Conservation (phyloP, 2,329 filamentous ascomycete species). For the Geosmithia flava region DNA sequence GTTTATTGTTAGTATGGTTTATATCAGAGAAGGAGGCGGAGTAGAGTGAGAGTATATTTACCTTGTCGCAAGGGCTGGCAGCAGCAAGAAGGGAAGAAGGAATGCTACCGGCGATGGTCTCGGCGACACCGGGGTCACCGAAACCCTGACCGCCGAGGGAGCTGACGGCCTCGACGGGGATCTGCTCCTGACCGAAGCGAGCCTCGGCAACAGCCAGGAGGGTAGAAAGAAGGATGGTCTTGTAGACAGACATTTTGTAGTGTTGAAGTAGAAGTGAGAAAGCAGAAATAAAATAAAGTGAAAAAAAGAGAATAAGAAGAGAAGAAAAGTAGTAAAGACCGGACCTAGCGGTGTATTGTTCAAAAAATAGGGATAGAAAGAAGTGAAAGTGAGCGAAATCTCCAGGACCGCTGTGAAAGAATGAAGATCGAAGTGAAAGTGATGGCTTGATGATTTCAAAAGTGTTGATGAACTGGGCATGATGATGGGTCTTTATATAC, state of each 20-base stretch:
- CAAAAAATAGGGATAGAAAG: background rate
- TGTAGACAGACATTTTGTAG: constrained; percentile 27
- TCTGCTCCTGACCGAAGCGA: constrained; percentile 53
- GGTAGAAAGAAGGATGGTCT: constrained; percentile 23
- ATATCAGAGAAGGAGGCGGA: too few relatives aligned
- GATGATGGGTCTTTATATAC: background rate
- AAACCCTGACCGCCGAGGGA: constrained; percentile 32
- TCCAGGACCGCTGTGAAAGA: background rate
- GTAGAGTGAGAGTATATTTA: constrained; percentile 11
- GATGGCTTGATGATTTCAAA: background rate
- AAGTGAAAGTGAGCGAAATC: background rate
- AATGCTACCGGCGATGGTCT: constrained; percentile 49
- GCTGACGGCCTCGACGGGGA: constrained; percentile 40
- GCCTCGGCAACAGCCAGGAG: constrained; percentile 33
- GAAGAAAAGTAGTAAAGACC: background rate
- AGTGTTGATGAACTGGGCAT: background rate
- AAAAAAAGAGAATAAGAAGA: background rate
- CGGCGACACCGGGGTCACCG: constrained; percentile 46
- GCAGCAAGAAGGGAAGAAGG: constrained; percentile 51
- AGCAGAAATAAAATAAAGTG: background rate
- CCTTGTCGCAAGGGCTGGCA: constrained; percentile 54
- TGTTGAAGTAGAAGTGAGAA: background rate
- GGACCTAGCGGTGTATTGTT: background rate
- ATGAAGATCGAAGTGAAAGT: background rate
- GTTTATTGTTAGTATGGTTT: constrained; percentile 8